phyloP scores from a whole-genome alignment of 768 basidiomycete species.

The Phallus indusiatus region DNA sequence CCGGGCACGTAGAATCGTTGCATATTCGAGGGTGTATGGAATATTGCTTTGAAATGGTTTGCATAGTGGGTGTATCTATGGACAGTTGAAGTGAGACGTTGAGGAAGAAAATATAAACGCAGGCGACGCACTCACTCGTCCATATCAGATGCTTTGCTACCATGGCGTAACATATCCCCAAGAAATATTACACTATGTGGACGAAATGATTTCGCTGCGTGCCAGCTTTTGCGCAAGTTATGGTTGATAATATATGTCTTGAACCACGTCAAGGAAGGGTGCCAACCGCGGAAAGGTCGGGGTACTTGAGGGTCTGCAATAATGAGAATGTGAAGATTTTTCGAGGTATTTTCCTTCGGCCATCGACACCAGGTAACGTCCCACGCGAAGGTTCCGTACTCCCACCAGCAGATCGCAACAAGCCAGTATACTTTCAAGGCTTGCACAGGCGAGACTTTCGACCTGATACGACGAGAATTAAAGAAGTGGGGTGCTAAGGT shows the following conservation, averaged over 20 bases:
- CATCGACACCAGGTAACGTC: constrained; percentile 45
- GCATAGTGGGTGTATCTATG: constrained; percentile 68
- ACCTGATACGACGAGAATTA: neutral
- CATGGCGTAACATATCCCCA: constrained; percentile 91
- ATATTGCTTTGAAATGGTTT: constrained; percentile 60
- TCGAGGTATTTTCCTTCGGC: constrained; percentile 33
- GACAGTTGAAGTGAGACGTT: neutral
- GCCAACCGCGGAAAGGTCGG: constrained; percentile 59
- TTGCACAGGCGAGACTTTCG: constrained; percentile 21
- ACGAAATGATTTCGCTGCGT: constrained; percentile 42
- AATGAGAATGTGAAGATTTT: constrained; percentile 50
- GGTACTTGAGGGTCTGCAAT: constrained; percentile 86
- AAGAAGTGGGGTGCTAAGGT: neutral
- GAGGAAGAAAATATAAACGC: neutral
- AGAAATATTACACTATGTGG: constrained; percentile 75
- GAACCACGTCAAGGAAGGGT: constrained; percentile 43
- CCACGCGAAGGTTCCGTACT: constrained; percentile 47
- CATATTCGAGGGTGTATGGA: constrained; percentile 36
- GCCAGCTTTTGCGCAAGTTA: constrained; percentile 82
- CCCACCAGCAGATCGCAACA: constrained; percentile 57
- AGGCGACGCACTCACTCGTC: constrained; percentile 47
- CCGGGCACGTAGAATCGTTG: constrained; percentile 74
- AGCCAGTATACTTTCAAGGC: constrained; percentile 52
- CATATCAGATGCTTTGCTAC: constrained; percentile 52
- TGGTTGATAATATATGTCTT: constrained; percentile 65